Evolutionary conservation across 495 filamentous ascomycete genomes (phyloP), one percentile per base, ranked within the genome.

Genomic region (Xylaria palmicola): DNA sequence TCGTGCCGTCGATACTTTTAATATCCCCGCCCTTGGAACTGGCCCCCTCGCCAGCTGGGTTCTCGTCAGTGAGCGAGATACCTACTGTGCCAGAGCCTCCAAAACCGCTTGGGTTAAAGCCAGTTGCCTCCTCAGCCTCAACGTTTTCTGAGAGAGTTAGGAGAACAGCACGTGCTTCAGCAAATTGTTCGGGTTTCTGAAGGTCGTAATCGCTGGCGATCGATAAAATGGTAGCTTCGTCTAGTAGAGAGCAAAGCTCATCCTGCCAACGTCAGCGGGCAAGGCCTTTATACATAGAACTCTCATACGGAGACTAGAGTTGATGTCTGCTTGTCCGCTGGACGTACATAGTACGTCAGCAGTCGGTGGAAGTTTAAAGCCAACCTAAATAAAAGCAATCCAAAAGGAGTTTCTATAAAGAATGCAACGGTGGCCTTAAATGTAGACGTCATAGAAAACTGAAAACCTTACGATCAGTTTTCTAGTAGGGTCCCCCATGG

Each of bases 71-170:
- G 27, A 34, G 52, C 26, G 58, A 60, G 39, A 61, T 62, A n/a
- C 60, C 62, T 41, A 57, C 30, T 15, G 62, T 27, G 37, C 43
- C 58, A 37, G 57, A 40, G 6, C 77, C 79, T 40, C 85, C 82
- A 34, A 84, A 85, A 2, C 89, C 91, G 10, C 89, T 92, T 0
- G 91, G 85, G 60, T 96, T 91, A 68, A 95, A 95, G 0, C 84
- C 86, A 0, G 85, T 82, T 15, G 81, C 77, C 64, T 91, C 86
- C 62, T 93, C 88, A 20, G 80, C 78, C 20, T 77, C 63, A 0
- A 88, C 90, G 36, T 77, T 74, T 9, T 81, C 73, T 45, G 86
- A 87, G 7, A 96, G 70, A 1, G 71, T 51, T 20, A 86, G 74
- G 1, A 96, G 76, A 1, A 78, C 77, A 13, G 78, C 62, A 8